Base-by-base conservation (phyloP, 1,284 basidiomycete genomes). In the Bjerkandera adusta region DNA sequence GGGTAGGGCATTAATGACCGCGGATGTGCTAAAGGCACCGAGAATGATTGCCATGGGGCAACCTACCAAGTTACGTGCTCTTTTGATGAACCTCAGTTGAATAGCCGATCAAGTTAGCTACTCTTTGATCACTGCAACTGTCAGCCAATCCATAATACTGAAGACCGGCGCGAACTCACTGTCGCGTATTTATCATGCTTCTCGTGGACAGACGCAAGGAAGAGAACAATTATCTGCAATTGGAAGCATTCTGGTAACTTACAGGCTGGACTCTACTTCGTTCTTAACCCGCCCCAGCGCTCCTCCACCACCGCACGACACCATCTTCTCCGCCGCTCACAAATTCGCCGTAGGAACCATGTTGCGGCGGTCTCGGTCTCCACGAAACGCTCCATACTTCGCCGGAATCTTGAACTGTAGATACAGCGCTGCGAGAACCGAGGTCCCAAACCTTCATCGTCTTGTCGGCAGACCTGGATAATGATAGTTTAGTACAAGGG, bases 391-490 rank as follows among this genome's bases (percentile, higher is more conserved):
- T 76, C 92, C 92, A 95, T 1, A 94, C 87, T 58, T 92, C 89
- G 15, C 83, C 85, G 1, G 81, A 79, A 41, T 91, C 85, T 54
- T 85, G 79, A 4, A 85, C 75, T 0, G 88, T 91, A 26, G 82
- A 88, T 4, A 94, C 89, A 21, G 83, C 82, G 1, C 83, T 71
- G 6, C 90, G 81, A 24, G 89, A 78, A 1, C 75, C 79, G 36
- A 94, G 77, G 59, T 95, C 92, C 92, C 92, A 95, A 3, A 94
- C 79, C 62, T 91, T 92, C 57, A 92, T 81, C 2, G 81, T 83
- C 62, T 85, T 87, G 66, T 95, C 92, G 11, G 90, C 86, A 36
- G 89, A 90, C 11, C 89, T 90, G 53, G 37, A 16, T 35, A n/a
- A 26, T 27, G 34, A 15, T 24, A 13, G 15, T 39, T 15, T 15